Evolutionary conservation across 2,329 filamentous ascomycete species (phyloP).

Genomic region (Fusarium mangiferae): DNA sequence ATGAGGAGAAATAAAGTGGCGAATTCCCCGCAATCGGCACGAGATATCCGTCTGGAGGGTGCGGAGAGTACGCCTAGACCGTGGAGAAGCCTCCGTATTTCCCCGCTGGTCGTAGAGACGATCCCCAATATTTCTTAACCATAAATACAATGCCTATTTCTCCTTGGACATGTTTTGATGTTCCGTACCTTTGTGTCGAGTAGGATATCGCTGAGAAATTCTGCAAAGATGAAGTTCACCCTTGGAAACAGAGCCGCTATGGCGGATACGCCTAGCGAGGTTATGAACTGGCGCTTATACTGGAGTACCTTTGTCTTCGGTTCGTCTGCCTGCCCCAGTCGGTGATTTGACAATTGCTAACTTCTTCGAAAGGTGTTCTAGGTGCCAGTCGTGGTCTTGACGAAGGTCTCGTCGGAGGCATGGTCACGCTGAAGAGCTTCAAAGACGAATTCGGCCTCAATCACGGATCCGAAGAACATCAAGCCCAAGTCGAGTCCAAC

Average conservation of each 20-base stretch:
- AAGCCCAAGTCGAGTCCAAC: conserved; percentile 72
- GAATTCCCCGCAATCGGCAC: conserved; percentile 16
- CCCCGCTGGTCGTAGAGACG: neutral
- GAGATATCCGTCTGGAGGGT: neutral
- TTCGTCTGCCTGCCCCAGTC: fast-evolving
- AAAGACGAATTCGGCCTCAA: conserved; percentile 62
- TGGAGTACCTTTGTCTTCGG: conserved; percentile 27
- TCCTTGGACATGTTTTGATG: fast-evolving
- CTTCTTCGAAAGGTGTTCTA: neutral
- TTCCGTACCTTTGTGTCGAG: neutral
- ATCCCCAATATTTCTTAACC: neutral
- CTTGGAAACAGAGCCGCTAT: conserved; percentile 23
- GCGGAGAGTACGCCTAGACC: neutral
- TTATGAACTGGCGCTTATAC: conserved; percentile 21
- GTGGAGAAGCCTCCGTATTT: neutral
- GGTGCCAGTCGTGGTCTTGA: conserved; percentile 19
- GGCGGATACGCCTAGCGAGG: conserved; percentile 20
- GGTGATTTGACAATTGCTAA: neutral
- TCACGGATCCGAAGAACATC: conserved; percentile 57
- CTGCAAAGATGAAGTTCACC: conserved; percentile 16
- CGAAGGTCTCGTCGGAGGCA: conserved; percentile 73
- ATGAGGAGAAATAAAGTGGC: neutral
- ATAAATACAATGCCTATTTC: neutral
- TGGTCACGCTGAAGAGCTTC: conserved; percentile 69
- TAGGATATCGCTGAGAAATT: neutral